Conservation (phyloP, 2,329 filamentous ascomycete species). For the Falciphora oryzae region DNA sequence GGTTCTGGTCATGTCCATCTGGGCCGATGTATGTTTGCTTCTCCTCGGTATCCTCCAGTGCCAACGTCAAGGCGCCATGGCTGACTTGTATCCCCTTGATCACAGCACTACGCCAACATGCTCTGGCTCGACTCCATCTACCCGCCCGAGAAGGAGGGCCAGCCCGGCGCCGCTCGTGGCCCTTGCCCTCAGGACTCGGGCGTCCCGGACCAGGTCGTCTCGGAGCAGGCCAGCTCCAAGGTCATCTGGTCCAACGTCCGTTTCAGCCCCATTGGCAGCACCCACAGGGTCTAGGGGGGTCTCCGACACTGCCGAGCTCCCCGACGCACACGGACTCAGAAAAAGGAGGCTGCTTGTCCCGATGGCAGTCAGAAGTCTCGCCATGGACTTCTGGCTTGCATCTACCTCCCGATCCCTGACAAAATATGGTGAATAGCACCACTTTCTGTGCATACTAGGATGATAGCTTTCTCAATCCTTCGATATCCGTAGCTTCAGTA, state of each 20-base stretch:
- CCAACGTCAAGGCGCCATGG: neutral
- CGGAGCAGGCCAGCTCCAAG: constrained; percentile 27
- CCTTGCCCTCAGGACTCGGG: constrained; percentile 35
- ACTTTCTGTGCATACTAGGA: neutral
- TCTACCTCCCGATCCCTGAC: neutral
- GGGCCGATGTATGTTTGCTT: constrained; percentile 33
- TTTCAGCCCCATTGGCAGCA: constrained; percentile 39
- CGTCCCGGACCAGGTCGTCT: constrained; percentile 33
- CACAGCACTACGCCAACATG: constrained; percentile 50
- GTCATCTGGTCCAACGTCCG: constrained; percentile 43
- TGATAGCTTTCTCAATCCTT: neutral
- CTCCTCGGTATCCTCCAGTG: neutral
- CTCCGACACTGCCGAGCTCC: neutral
- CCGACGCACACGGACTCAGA: no score
- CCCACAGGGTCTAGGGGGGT: constrained; percentile 19
- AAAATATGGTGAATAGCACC: neutral
- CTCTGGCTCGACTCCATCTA: constrained; percentile 57
- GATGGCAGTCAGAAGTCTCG: neutral
- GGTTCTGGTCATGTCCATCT: constrained; percentile 57
- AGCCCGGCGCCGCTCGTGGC: constrained; percentile 37
- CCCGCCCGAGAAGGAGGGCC: constrained; percentile 33
- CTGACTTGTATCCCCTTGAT: neutral
- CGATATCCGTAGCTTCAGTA: neutral
- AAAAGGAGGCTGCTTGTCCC: no score
- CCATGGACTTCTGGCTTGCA: neutral